Base-by-base conservation (phyloP, 495 filamentous ascomycete genomes). In the Trichocladium antarcticum region DNA sequence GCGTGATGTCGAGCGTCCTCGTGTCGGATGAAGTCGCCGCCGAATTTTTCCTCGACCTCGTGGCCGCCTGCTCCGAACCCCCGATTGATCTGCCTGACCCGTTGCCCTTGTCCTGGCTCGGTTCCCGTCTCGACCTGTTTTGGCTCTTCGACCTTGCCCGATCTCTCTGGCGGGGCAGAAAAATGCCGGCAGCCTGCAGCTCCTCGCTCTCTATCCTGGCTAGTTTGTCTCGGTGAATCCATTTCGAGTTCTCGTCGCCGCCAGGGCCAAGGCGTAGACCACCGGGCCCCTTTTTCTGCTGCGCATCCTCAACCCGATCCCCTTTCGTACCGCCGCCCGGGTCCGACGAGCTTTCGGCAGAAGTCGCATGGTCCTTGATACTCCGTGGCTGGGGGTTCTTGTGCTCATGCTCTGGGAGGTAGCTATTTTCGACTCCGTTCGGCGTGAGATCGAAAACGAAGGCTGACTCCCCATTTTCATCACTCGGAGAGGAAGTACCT, bases 161-260 rank as follows among this genome's bases (percentile, higher is more conserved):
- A 28, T 62, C 62, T 38, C 82, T 76, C 39, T 79, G 73, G 32
- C 76, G 80, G 10, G 83, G 78, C 20, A 89, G 70, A 31, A 79
- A 68, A 49, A 90, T 80, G 7, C 87, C 89, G 3, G 88, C 88
- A 59, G 86, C 87, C 57, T 93, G 86, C 53, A 96, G 71, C 64
- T 98, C 92, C 64, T 87, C 77, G 58, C 75, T 95, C 70, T 98
- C 92, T 56, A 98, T 98, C 60, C 79, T 76, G 28, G 87, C 89
- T 39, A 98, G 68, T 67, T 97, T 98, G 66, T 98, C 92, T 19
- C 92, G 76, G 62, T 98, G 89, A 49, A 98, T 97, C 92, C 92
- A 97, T 62, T 83, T 80, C 40, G 83, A 83, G 53, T 74, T 72
- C 34, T 85, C 81, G 24, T 73, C 68, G 37, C 78, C 52, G 9